Evolutionary conservation across 2,329 filamentous ascomycete species (phyloP).

Genomic region (Periconia macrospinosa): DNA sequence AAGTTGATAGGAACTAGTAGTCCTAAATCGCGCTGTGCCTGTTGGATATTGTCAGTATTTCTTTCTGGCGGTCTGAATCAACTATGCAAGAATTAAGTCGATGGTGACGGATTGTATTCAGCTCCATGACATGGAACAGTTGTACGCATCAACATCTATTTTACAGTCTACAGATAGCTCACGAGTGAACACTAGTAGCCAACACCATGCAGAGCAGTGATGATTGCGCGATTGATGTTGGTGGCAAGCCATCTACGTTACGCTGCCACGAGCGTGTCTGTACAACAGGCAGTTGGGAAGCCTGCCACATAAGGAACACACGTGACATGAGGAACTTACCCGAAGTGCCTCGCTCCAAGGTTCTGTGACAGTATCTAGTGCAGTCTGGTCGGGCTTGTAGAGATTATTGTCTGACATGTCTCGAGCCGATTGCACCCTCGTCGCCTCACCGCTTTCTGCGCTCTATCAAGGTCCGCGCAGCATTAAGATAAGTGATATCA

Average conservation of each 20-base stretch:
- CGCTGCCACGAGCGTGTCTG: neutral
- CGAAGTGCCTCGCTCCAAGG: conserved; percentile 37
- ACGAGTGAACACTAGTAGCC: no score
- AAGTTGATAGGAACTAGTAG: conserved; percentile 65
- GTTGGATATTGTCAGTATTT: neutral
- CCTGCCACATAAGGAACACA: neutral
- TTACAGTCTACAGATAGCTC: no score
- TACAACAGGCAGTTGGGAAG: neutral
- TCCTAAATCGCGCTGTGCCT: conserved; percentile 66
- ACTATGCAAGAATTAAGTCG: neutral
- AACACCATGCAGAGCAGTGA: neutral
- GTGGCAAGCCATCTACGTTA: neutral
- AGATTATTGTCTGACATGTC: conserved; percentile 28
- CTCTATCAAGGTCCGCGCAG: neutral
- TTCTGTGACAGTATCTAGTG: conserved; percentile 26
- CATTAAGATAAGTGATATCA: neutral
- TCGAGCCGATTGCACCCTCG: neutral
- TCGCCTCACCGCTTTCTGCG: neutral
- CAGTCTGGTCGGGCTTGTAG: conserved; percentile 33
- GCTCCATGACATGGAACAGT: no score
- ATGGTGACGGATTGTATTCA: no score
- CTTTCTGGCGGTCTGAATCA: neutral
- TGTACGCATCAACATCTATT: no score
- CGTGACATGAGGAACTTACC: conserved; percentile 15
- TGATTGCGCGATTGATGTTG: neutral